Evolutionary conservation across 805 yeast species (phyloP), one percentile per base, ranked within the genome.

Genomic region (Scheffersomyces stipitis): DNA sequence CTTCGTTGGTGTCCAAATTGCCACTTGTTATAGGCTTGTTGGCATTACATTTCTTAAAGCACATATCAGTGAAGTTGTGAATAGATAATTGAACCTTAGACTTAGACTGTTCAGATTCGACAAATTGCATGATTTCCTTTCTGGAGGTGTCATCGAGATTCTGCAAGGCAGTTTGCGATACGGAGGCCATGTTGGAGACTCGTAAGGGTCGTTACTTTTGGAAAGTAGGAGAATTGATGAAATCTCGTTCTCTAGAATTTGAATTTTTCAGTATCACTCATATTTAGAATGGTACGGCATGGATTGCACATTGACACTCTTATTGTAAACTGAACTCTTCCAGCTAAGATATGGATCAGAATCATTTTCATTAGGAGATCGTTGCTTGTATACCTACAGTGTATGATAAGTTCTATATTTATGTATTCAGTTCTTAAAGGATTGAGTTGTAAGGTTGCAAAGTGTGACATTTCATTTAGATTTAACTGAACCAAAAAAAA

Each of bases 31-130:
- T 66, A 13, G 70, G 61, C 37, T 38, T 55, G 42, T 63, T 58
- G 33, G 68, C 64, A 35, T 88, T 75, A 62, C 98, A 90, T 64
- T 86, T 85, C 59, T 83, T 86, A 74, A 88, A 90, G 60, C 98
- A 90, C 71, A 83, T 73, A 56, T 88, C 90, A 18, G 96, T 89
- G 75, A 87, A 88, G 53, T 75, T 78, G 60, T 90, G 96, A 42
- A 90, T 85, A 23, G 95, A 80, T 67, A 77, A 75, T 61, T 88
- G 96, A 20, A 90, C 86, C 65, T 88, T 87, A 38, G 91, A 81
- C 67, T 86, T 87, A 45, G 93, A 77, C 56, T 84, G 83, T 64
- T 90, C 96, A 10, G 83, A 66, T 56, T 88, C 95, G 33, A 89
- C 69, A 68, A 87, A 89, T 38, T 75, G 71, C 51, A 80, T 70